phyloP scores from a whole-genome alignment of 345 rosid genomes.

The Murraya paniculata region DNA sequence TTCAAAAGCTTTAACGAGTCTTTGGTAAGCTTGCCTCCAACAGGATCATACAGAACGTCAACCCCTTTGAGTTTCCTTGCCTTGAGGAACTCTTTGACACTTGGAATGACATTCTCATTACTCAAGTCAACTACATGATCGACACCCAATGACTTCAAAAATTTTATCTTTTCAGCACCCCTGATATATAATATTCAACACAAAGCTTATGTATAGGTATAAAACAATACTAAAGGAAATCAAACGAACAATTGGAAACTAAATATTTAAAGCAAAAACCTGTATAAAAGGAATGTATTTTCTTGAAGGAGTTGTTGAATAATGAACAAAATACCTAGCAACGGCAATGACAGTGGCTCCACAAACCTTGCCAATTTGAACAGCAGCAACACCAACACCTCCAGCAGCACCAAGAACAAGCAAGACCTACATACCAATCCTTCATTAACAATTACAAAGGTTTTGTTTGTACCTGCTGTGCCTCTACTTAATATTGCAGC shows the following conservation, averaged over 20 bases:
- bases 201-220: neutral
- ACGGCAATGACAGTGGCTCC: slow-evolving; percentile 86
- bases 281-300: neutral
- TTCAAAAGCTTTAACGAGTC: slow-evolving; percentile 77
- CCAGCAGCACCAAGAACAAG: slow-evolving; percentile 97
- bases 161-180: slow-evolving; percentile 66
- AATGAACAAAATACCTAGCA: slow-evolving; percentile 50
- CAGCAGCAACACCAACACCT: slow-evolving; percentile 94
- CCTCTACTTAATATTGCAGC: neutral
- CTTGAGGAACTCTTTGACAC: slow-evolving; percentile 77
- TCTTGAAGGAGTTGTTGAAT: neutral
- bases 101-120: slow-evolving; percentile 55
- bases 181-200: slow-evolving; percentile 26
- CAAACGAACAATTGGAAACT: neutral
- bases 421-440: slow-evolving; percentile 49
- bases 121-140: slow-evolving; percentile 81
- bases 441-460: neutral
- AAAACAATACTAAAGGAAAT: neutral
- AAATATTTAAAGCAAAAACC: neutral
- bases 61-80: slow-evolving; percentile 75
- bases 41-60: slow-evolving; percentile 86
- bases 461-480: neutral
- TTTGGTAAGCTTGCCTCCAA: slow-evolving; percentile 77
- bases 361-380: slow-evolving; percentile 84
- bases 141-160: slow-evolving; percentile 73